phyloP scores from a whole-genome alignment of 2,329 filamentous ascomycete species.

The Taxawa tesnikishii region DNA sequence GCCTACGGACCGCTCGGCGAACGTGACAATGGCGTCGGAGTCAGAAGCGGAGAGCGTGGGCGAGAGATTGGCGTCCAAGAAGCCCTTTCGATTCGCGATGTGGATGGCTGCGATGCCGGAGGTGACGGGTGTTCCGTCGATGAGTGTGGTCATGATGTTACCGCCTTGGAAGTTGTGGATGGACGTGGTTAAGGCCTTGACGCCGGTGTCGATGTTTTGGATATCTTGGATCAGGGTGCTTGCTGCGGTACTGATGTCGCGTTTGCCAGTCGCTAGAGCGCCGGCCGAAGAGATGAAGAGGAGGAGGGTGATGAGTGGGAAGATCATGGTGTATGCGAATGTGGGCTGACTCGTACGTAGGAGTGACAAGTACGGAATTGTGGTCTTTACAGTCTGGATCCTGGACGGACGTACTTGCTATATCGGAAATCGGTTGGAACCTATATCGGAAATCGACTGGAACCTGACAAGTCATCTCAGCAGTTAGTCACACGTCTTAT shows the following conservation, averaged over 20 bases:
- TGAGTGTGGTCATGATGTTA: constrained; percentile 6
- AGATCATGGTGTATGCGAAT: too few species aligned
- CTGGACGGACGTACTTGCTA: too few species aligned
- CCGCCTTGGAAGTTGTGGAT: constrained; percentile 7
- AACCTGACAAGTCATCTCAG: too few species aligned
- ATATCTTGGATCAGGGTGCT: constrained; percentile 12
- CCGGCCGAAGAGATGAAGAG: too few species aligned
- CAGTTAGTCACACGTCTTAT: too few species aligned
- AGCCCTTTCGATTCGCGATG: constrained; percentile 14
- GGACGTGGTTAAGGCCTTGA: constrained; percentile 10
- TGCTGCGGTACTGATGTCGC: constrained; percentile 10
- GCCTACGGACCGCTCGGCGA: constrained; percentile 10
- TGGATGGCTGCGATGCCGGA: constrained; percentile 12
- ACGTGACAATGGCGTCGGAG: constrained; percentile 11
- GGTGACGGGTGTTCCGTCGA: constrained; percentile 7
- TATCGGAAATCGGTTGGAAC: too few species aligned
- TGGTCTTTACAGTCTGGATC: too few species aligned
- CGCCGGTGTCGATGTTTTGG: constrained; percentile 10
- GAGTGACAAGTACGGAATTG: too few species aligned
- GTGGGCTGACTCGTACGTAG: too few species aligned
- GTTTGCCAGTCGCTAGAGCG: too few species aligned
- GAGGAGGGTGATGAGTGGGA: too few species aligned
- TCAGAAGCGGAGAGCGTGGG: constrained; percentile 9
- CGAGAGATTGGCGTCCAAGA: constrained; percentile 10
- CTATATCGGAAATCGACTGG: too few species aligned